Base-by-base conservation (phyloP, 2,329 filamentous ascomycete species). In the Aspergillus neotritici region DNA sequence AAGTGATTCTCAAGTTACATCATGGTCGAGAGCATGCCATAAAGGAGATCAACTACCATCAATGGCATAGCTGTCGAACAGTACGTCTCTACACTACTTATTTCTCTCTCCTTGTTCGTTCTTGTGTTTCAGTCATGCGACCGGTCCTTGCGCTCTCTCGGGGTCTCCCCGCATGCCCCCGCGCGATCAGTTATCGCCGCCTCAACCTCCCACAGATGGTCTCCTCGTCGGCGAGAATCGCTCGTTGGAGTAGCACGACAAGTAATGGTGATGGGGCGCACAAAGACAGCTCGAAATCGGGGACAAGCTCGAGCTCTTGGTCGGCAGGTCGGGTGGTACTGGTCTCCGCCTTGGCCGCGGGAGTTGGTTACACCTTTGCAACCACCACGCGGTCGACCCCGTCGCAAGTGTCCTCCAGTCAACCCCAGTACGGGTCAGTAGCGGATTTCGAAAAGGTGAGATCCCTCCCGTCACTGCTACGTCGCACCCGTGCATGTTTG, bases 351-450 rank as follows among this genome's bases (percentile, higher is more conserved):
- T 69, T 76, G 37, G 73, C 74, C 13, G 73, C 71, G 21, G 69
- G 72, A 9, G 55, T 75, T n/a, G 72, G 76, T 3, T 80, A 79
- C 51, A 60, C 68, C 11, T 69, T 71, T 43, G 75, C 76, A 15
- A 62, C 66, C 43, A 70, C 66, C 41, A 68, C 69, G 50, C 42
- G 51, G 16, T 31, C 58, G 45, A 48, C 55, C 6, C 31, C 44
- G 29, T 34, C 43, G 14, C 37, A 54, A 30, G 46, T 43, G 9
- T 25, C 48, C 7, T 25, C 48, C 7, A 49, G 52, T 9, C 50
- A 57, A 12, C 62, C 64, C 21, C 56, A 57, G 34, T 72, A 71
- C 55, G 69, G 66, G 7, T 62, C 64, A 9, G 41, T 53, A 28
- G 56, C 60, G 32, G 62, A 70, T 17, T 64, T 70, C 40, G 61